These are phyloP conservation scores for Antrodiella citrinella DNA, from an alignment of 768 basidiomycete genomes.

Conservation along the genomic window DNA sequence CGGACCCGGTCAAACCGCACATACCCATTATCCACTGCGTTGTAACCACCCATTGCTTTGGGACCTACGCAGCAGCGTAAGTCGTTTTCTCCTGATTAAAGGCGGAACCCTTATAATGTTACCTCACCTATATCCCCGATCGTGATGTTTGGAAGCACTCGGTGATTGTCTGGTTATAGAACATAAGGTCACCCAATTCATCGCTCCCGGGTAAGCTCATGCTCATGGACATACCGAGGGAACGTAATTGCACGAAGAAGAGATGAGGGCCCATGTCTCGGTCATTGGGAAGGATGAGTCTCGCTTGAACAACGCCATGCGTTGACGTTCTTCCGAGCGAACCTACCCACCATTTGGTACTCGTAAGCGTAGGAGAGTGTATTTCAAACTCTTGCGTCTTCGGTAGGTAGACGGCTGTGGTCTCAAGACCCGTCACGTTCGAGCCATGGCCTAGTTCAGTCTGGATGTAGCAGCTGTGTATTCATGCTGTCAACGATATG, in stretches of 20 bases:
- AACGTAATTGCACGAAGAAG: constrained; percentile 65
- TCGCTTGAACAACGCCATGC: constrained; percentile 71
- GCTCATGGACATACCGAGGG: constrained; percentile 34
- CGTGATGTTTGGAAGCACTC: constrained; percentile 47
- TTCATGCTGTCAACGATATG: background rate
- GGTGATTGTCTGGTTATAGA: constrained; percentile 43
- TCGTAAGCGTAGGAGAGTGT: constrained; percentile 66
- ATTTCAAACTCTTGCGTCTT: constrained; percentile 64
- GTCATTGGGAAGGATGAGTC: constrained; percentile 54
- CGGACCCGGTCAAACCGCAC: constrained; percentile 57
- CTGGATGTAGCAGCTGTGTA: constrained; percentile 54
- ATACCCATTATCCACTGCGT: constrained; percentile 59
- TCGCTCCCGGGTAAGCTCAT: background rate
- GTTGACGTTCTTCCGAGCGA: constrained; percentile 64
- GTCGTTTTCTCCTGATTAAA: background rate
- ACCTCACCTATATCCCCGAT: constrained; percentile 61
- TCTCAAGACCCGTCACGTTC: constrained; percentile 62
- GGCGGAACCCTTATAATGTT: background rate
- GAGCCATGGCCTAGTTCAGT: constrained; percentile 77
- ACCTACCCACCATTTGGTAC: constrained; percentile 81
- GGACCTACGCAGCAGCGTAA: constrained; percentile 34
- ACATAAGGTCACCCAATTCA: background rate
- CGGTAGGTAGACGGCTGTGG: constrained; percentile 68
- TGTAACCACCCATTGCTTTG: constrained; percentile 42
- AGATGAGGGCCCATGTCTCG: constrained; percentile 64